phyloP scores from a whole-genome alignment of 2,329 filamentous ascomycete genomes.

The Capronia americana region DNA sequence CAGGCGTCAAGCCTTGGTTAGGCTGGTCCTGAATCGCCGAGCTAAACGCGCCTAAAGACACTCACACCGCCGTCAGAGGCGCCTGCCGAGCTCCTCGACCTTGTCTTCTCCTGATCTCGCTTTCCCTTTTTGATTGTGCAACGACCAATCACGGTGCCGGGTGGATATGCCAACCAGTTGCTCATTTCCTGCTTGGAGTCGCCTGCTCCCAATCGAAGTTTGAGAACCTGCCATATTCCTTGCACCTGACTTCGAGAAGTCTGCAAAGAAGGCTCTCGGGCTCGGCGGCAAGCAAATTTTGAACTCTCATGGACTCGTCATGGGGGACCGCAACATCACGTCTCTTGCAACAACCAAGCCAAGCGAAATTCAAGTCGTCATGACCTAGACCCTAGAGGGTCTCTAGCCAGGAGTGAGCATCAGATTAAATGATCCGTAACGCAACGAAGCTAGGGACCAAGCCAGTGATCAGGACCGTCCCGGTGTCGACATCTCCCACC shows the following conservation, averaged over 20 bases:
- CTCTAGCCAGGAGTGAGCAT: background rate
- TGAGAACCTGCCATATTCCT: background rate
- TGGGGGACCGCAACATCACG: background rate
- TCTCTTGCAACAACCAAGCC: background rate
- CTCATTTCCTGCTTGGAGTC: background rate
- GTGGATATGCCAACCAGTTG: background rate
- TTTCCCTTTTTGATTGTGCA: conserved; percentile 3
- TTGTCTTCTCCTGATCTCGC: conserved; percentile 9
- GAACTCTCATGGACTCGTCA: background rate
- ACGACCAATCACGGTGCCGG: background rate
- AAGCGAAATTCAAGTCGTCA: background rate
- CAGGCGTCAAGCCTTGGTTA: background rate
- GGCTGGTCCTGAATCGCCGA: conserved; percentile 4
- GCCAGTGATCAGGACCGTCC: background rate
- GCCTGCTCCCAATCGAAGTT: background rate
- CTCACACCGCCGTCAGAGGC: conserved; percentile 9
- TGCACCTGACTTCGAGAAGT: background rate
- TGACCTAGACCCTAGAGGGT: background rate
- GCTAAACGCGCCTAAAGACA: conserved; percentile 2
- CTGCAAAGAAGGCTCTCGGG: background rate
- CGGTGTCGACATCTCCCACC: conserved; percentile 7
- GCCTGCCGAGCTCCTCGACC: background rate
- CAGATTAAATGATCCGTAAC: background rate
- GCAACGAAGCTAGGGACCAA: background rate
- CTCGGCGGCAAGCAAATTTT: background rate